Base-by-base conservation (phyloP, 2,329 filamentous ascomycete species). In the Ceratocystis destructans region DNA sequence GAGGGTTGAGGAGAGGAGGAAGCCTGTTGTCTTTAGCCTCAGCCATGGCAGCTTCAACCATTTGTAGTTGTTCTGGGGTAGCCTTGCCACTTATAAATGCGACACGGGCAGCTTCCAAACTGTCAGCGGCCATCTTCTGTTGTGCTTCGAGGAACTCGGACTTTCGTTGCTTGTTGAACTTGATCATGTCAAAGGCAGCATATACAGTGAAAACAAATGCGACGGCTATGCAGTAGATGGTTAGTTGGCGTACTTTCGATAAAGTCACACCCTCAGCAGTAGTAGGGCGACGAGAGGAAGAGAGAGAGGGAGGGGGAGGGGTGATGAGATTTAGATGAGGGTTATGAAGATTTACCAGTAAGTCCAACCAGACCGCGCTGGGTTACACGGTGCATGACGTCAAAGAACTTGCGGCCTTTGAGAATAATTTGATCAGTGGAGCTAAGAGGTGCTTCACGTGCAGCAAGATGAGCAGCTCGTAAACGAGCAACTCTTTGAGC, bases 401-500 rank as follows among this genome's bases (percentile, higher is more conserved):
- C 82, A 67, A 84, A 77, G 70, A 82, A 75, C 41, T 77, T 75
- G 69, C 83, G 74, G 66, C 80, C 78, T 41, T 70, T 72, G 67
- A 78, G 77, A 64, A 84, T 75, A 50, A 83, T 65, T 64, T 74
- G 76, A 72, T 85, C 83, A 66, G 82, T 74, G 68, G 73, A 75
- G 69, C 82, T 84, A 61, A 82, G 74, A 71, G 80, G 76, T 25
- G 84, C 82, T 70, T 81, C 79, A 74, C 83, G 83, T 59, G 86
- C 84, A n/a, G 84, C 84, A 67, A 84, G 79, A 73, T 87, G 85
- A 69, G 86, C 85, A 59, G 85, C 84, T 65, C 87, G 80, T 71
- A 90, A 77, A 68, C 87, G 80, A 69, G 83, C 81, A 45, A 90
- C 87, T 71, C 86, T 84, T 76, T 89, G 82, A 73, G 85, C 83